Percentiles rank a stretch among this genome's conserved stretches.
phyloP scores from a whole-genome alignment of 306 rosid species.

The Mucuna pruriens region DNA sequence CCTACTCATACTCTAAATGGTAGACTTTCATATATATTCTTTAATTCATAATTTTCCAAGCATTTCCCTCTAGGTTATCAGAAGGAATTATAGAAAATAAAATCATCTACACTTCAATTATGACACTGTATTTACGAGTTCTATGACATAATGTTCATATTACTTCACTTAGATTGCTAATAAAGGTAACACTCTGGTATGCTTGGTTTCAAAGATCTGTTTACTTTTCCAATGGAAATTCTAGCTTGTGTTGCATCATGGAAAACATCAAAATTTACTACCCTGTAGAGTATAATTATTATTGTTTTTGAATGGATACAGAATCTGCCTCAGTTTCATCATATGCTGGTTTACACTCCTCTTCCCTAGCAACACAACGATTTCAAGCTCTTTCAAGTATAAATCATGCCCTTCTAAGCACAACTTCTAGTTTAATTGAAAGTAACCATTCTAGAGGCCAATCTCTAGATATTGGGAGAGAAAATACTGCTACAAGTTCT shows the following conservation, averaged over 20 bases:
- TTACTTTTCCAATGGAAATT: neutral
- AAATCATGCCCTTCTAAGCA: constrained; percentile 58
- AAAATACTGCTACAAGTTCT: constrained; percentile 45
- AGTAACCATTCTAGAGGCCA: constrained; percentile 54
- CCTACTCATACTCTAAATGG: constrained; percentile 4
- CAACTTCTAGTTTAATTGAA: constrained; percentile 45
- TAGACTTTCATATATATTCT: constrained; percentile 10
- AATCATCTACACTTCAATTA: neutral
- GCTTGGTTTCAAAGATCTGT: constrained; percentile 6
- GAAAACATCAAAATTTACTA: neutral
- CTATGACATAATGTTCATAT: neutral
- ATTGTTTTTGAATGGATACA: constrained; percentile 38
- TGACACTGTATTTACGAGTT: neutral
- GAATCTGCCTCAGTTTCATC: constrained; percentile 61
- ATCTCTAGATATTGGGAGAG: constrained; percentile 62
- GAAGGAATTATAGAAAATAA: neutral
- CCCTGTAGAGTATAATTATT: constrained; percentile 2
- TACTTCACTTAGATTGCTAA: neutral
- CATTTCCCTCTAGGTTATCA: neutral
- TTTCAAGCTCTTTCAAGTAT: constrained; percentile 82
- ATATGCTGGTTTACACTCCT: constrained; percentile 52
- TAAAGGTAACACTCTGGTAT: neutral
- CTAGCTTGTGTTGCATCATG: constrained; percentile 13
- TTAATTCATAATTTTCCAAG: neutral
- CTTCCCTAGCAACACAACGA: constrained; percentile 74